Evolutionary conservation across 306 rosid species (phyloP).

Genomic region (Quercus parvula): DNA sequence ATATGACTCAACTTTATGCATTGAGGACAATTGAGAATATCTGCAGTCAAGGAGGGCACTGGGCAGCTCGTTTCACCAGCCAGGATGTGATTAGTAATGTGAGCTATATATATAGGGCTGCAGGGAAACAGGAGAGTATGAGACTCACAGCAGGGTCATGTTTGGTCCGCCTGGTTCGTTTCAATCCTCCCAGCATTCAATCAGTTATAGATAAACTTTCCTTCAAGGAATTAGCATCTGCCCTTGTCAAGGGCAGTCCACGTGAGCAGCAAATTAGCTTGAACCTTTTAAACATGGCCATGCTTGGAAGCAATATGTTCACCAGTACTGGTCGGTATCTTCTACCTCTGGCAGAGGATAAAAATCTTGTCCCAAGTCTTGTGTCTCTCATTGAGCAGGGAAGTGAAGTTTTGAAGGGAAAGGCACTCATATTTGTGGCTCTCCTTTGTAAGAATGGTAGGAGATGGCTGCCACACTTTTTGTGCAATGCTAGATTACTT

Average conservation of each 20-base stretch:
- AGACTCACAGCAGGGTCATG: constrained; percentile 98
- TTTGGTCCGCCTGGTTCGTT: constrained; percentile 88
- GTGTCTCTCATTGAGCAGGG: constrained; percentile 84
- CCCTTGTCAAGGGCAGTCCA: constrained; percentile 74
- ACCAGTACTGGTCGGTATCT: constrained; percentile 72
- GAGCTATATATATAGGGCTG: constrained; percentile 80
- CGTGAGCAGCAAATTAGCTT: constrained; percentile 96
- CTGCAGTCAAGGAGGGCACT: constrained; percentile 85
- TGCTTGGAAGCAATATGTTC: constrained; percentile 83
- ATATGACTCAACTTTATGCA: constrained; percentile 85
- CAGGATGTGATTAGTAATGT: constrained; percentile 80
- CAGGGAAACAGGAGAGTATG: constrained; percentile 90
- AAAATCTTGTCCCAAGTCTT: constrained; percentile 74
- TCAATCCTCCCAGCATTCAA: constrained; percentile 75
- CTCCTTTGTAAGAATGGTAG: constrained; percentile 80
- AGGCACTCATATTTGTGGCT: constrained; percentile 77
- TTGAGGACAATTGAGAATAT: constrained; percentile 90
- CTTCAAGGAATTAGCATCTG: constrained; percentile 76
- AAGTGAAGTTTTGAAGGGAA: constrained; percentile 87
- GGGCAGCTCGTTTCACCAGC: constrained; percentile 84
- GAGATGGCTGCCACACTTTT: constrained; percentile 92
- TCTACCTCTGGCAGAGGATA: constrained; percentile 75
- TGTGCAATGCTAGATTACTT: constrained; percentile 81
- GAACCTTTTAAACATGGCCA: constrained; percentile 79
- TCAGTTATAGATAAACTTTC: constrained; percentile 73